Evolutionary conservation across 23 red algal species (phyloP).

Genomic region (Rhodosorus marinus): DNA sequence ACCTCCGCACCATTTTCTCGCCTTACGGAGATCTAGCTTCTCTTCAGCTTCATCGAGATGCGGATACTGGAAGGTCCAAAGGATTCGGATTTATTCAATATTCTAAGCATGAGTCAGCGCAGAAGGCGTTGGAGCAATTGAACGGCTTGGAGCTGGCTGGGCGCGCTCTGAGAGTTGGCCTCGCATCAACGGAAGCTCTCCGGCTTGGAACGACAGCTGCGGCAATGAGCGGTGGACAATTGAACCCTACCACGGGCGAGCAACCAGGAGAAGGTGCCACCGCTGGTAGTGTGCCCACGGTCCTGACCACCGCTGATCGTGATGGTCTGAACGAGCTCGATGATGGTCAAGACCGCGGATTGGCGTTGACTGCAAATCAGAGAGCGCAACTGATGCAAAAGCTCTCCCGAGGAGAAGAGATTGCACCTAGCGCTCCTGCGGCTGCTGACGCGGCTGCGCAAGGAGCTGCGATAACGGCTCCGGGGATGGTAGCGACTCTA

Average conservation of each 20-base stretch:
- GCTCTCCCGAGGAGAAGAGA: slow-evolving; percentile 35
- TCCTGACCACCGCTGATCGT: neutral
- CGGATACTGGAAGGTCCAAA: slow-evolving; percentile 7
- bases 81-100: slow-evolving; percentile 54
- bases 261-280: too few relatives aligned
- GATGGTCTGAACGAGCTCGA: slow-evolving; percentile 38
- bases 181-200: too few relatives aligned
- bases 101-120: slow-evolving; percentile 8
- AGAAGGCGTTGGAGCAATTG: slow-evolving; percentile 17
- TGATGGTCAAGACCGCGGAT: slow-evolving; percentile 36
- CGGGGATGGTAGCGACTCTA: too few relatives aligned
- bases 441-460: too few relatives aligned
- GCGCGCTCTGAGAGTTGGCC: slow-evolving; percentile 15
- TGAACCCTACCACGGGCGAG: too few relatives aligned
- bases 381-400: slow-evolving; percentile 55
- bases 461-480: too few relatives aligned
- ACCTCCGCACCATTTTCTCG: slow-evolving; percentile 27
- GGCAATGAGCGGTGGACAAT: too few relatives aligned
- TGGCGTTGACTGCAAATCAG: slow-evolving; percentile 30
- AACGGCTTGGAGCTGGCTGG: slow-evolving; percentile 27
- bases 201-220: too few relatives aligned
- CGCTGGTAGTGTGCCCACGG: slow-evolving; percentile 7
- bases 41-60: slow-evolving; percentile 30
- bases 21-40: slow-evolving; percentile 19
- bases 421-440: slow-evolving; percentile 3